phyloP scores from a whole-genome alignment of 495 filamentous ascomycete genomes.

The Aspergillus conjunctus region DNA sequence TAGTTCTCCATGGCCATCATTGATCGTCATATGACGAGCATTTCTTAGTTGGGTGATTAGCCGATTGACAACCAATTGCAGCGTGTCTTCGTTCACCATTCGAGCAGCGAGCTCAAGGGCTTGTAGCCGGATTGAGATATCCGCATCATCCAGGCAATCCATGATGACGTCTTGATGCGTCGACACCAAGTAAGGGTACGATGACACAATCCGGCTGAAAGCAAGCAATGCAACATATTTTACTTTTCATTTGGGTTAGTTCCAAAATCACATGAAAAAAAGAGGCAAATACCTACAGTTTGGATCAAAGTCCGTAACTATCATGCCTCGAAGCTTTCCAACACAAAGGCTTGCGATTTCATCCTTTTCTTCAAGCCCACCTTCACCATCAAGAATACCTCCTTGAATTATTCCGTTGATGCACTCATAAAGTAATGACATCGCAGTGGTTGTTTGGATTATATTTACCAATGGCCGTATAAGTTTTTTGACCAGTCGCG shows the following conservation, averaged over 20 bases:
- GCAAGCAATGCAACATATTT: conserved; percentile 97
- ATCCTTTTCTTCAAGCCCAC: conserved; percentile 75
- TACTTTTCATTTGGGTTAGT: conserved; percentile 51
- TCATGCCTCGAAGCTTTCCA: conserved; percentile 89
- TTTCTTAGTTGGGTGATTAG: conserved; percentile 79
- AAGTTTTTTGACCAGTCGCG: conserved; percentile 87
- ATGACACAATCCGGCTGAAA: conserved; percentile 88
- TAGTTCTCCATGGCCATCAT: conserved; percentile 5
- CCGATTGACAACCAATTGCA: conserved; percentile 80
- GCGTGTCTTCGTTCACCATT: conserved; percentile 85
- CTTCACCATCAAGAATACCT: conserved; percentile 80
- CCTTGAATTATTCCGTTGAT: conserved; percentile 98
- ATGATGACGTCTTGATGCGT: conserved; percentile 94
- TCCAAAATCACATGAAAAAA: background rate
- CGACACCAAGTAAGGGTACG: conserved; percentile 83
- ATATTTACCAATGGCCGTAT: conserved; percentile 90
- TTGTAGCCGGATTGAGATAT: conserved; percentile 94
- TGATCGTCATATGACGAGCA: conserved; percentile 36
- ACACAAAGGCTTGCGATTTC: conserved; percentile 95
- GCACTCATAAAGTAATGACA: conserved; percentile 96
- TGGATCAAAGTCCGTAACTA: conserved; percentile 86
- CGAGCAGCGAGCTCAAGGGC: conserved; percentile 87
- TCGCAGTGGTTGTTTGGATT: conserved; percentile 90
- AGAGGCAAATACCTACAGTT: conserved; percentile 63
- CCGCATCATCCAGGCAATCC: conserved; percentile 90